These are phyloP conservation scores for Fusarium mundagurra DNA, from an alignment of 2,329 filamentous ascomycete genomes.

Conservation along the genomic window DNA sequence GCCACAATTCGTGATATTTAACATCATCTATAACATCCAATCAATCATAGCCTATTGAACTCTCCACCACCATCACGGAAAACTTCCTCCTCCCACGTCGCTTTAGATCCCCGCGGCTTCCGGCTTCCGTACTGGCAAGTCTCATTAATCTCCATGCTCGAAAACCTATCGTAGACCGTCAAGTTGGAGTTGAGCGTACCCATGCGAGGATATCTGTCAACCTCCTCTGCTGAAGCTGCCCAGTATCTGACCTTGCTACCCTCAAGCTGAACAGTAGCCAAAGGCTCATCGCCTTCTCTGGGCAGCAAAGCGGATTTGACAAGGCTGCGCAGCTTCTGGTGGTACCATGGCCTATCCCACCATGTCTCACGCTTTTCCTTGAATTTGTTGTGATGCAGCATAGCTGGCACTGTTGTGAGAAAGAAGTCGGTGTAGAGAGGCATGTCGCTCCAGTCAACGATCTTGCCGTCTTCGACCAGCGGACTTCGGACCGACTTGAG, in stretches of 20 bases:
- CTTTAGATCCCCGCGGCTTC: not conserved
- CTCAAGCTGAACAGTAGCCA: not conserved
- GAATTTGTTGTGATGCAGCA: not conserved
- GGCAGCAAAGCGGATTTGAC: not conserved
- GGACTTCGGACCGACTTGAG: not conserved
- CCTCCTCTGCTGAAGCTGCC: not conserved
- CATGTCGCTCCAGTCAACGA: not conserved
- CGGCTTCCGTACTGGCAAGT: not conserved
- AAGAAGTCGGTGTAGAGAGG: not conserved
- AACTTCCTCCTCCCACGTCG: not conserved
- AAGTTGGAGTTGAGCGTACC: not conserved
- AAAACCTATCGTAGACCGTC: not conserved
- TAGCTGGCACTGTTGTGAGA: not conserved
- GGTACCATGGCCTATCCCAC: conserved; percentile 12
- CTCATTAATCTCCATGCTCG: not conserved
- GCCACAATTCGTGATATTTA: fast-evolving
- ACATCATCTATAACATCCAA: too few species aligned
- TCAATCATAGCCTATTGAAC: not conserved
- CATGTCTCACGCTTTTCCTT: not conserved
- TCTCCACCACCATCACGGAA: not conserved
- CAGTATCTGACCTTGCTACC: not conserved
- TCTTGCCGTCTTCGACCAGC: not conserved
- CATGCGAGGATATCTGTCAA: not conserved
- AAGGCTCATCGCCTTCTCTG: not conserved
- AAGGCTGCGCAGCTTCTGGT: not conserved